phyloP scores from a whole-genome alignment of 352 stramenopile species.

The Peronospora tabacina region DNA sequence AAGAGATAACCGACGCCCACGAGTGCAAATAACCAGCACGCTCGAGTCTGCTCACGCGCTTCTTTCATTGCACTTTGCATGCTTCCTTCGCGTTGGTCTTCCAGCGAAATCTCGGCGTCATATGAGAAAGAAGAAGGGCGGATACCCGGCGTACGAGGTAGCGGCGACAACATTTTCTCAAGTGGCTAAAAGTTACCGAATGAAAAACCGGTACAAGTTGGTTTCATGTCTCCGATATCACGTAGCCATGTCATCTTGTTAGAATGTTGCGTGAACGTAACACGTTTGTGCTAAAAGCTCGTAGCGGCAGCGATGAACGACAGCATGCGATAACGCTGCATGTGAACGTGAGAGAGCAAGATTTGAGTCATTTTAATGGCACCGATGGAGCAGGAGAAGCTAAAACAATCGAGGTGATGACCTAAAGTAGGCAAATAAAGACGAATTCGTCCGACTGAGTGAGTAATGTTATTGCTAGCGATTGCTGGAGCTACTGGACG shows the following conservation, averaged over 20 bases:
- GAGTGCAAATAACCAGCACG: conserved; percentile 61
- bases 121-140: conserved; percentile 29
- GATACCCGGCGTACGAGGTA: conserved; percentile 42
- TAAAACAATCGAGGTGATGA: conserved; percentile 33
- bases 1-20: conserved; percentile 81
- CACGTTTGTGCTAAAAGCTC: conserved; percentile 46
- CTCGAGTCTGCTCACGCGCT: conserved; percentile 38
- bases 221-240: conserved; percentile 11
- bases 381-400: conserved; percentile 11
- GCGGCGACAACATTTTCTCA: conserved; percentile 47
- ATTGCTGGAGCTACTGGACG: conserved; percentile 41
- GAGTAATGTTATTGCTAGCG: conserved; percentile 16
- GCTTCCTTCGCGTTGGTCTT: conserved; percentile 24
- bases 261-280: conserved; percentile 54
- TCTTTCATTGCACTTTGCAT: conserved; percentile 25
- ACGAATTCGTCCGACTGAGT: neutral
- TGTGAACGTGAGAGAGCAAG: conserved; percentile 48
- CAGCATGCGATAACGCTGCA: conserved; percentile 49
- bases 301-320: conserved; percentile 34
- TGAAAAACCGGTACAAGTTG: neutral
- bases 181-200: conserved; percentile 2
- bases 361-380: conserved; percentile 50
- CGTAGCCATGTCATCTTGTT: neutral
- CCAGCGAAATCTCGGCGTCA: conserved; percentile 24
- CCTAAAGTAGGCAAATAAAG: neutral